phyloP scores from a whole-genome alignment of 805 yeast species.

The Starmerella powellii region DNA sequence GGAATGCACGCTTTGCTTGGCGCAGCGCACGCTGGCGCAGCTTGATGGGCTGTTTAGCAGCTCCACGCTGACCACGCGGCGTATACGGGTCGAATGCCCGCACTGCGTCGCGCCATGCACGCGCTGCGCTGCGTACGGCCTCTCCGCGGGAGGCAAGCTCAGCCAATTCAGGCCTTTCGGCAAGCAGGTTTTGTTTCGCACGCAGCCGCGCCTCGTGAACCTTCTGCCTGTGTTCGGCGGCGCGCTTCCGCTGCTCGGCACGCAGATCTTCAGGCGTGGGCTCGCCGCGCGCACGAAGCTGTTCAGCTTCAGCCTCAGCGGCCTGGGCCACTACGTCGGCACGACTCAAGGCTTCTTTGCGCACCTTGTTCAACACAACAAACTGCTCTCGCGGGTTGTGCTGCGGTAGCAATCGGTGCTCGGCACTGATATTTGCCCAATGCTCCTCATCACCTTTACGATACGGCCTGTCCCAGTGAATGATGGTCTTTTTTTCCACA shows the following conservation, averaged over 20 bases:
- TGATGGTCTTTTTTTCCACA: conserved; percentile 30
- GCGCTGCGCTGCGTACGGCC: conserved; percentile 18
- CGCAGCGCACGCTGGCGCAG: conserved; percentile 24
- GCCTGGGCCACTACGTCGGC: conserved; percentile 9
- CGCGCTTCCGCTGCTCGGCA: conserved; percentile 1
- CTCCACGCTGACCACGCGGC: conserved; percentile 25
- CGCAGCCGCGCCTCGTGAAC: conserved; percentile 8
- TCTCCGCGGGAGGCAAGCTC: conserved; percentile 19
- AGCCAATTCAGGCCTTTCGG: conserved; percentile 21
- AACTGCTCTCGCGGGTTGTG: conserved; percentile 56
- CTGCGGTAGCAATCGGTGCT: conserved; percentile 46
- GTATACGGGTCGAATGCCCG: conserved; percentile 23
- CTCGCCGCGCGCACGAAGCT: conserved; percentile 12
- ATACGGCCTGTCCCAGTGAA: conserved; percentile 81
- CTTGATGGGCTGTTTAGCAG: conserved; percentile 25
- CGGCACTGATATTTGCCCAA: conserved; percentile 51
- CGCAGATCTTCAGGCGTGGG: conserved; percentile 14
- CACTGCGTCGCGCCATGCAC: conserved; percentile 20
- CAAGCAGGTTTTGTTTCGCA: conserved; percentile 15
- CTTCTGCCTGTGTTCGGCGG: conserved; percentile 6
- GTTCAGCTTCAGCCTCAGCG: conserved; percentile 7
- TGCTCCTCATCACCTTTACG: conserved; percentile 66
- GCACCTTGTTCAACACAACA: conserved; percentile 45
- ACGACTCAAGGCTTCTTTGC: conserved; percentile 15
- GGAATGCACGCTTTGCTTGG: conserved; percentile 23